Evolutionary conservation across 148 eudicot species (phyloP).

Genomic region (Rhododendron molle): DNA sequence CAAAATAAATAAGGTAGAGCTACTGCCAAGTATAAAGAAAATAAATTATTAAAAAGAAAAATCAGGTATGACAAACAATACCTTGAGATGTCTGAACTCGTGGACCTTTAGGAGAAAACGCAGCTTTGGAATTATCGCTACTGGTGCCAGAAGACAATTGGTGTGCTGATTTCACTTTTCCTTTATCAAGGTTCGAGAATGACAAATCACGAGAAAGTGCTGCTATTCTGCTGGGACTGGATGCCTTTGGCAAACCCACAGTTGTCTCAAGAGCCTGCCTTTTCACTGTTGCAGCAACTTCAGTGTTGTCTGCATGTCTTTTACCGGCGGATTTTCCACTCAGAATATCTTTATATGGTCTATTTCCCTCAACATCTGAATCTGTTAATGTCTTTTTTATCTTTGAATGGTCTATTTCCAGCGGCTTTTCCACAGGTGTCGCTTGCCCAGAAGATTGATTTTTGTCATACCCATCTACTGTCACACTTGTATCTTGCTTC

Average conservation of each 20-base stretch:
- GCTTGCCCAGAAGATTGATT: conserved; percentile 38
- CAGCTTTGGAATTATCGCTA: conserved; percentile 42
- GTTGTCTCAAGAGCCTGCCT: conserved; percentile 55
- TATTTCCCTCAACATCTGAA: conserved; percentile 33
- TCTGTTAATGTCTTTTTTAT: not conserved
- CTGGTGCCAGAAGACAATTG: conserved; percentile 31
- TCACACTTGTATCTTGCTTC: conserved; percentile 29
- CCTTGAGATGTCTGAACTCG: conserved; percentile 28
- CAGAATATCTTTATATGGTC: conserved; percentile 22
- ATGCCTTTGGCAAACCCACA: conserved; percentile 41
- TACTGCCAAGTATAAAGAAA: conserved; percentile 3
- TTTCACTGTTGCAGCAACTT: conserved; percentile 52
- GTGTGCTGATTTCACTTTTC: conserved; percentile 38
- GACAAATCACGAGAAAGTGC: conserved; percentile 51
- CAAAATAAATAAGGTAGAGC: not conserved
- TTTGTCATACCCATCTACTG: conserved; percentile 40
- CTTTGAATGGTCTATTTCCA: conserved; percentile 25
- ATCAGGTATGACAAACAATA: conserved; percentile 20
- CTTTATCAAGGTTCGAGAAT: conserved; percentile 45
- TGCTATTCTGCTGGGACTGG: conserved; percentile 36
- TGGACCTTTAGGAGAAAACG: conserved; percentile 33
- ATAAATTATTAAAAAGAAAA: conserved; percentile 22
- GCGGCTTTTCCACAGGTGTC: conserved; percentile 12
- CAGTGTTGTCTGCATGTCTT: conserved; percentile 51
- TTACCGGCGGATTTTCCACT: conserved; percentile 36